Evolutionary conservation across 805 yeast genomes (phyloP), one percentile per base, ranked within the genome.

Genomic region (Isabelozyma gotoi): DNA sequence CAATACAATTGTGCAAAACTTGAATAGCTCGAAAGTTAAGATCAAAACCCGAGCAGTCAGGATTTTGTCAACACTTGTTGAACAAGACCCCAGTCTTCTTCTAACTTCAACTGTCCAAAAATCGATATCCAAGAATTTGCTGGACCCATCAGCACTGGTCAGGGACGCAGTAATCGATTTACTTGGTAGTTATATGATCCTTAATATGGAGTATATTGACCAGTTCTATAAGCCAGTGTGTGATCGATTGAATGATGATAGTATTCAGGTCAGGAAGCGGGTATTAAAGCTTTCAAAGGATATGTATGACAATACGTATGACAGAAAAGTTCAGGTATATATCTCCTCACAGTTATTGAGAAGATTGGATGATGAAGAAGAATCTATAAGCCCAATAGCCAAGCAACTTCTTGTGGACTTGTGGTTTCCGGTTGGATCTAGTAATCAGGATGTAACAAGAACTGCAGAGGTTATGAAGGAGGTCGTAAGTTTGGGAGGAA

Each of bases 101-200:
- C 57, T 70, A 1, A 64, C 76, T 2, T 74, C 81, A 1, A 63
- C 65, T 7, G 75, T 88, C 5, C 81, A 74, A 49, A 63, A 63
- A 2, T 71, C 85, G 0, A 67, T 89, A 2, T 65, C 79, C 1
- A 66, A 60, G 7, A 65, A 81, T 37, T 62, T 89, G 32, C 62
- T 56, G 4, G 92, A 85, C 47, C 55, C 75, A 0, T 85, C 89
- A 2, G 81, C 95, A 0, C 74, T 83, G 33, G 92, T 88, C 0
- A 74, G 89, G 45, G 90, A 85, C 52, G 88, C 95, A 0, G 84
- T 84, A 2, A 65, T 89, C 20, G 94, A 87, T 35, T 68, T 89
- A 33, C 62, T 89, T 19, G 73, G 75, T 8, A 72, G 68, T 40
- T 78, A 74, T 42, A 55, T 82, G 33, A 53, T 63, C 2, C 51